Conservation (phyloP, 352 stramenopile species). For the Phytophthora crassamura region DNA sequence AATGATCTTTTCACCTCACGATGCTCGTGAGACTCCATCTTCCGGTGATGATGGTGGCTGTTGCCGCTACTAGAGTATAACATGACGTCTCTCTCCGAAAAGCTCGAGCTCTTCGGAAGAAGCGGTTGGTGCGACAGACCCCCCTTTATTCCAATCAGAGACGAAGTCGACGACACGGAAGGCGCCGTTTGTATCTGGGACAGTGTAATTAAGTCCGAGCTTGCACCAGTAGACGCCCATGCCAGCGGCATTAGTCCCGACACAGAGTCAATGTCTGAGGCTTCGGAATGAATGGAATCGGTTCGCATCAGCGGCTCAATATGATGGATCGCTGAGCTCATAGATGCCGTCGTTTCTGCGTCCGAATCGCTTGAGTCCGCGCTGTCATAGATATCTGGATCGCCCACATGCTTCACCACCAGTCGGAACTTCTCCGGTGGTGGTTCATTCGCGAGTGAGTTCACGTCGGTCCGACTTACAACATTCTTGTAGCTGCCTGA, state of each 20-base stretch:
- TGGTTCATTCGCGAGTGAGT: slow-evolving; percentile 7
- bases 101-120: slow-evolving; percentile 30
- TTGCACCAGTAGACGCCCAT: slow-evolving; percentile 44
- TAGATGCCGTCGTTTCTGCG: slow-evolving; percentile 43
- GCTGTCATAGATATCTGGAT: slow-evolving; percentile 23
- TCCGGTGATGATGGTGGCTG: slow-evolving; percentile 27
- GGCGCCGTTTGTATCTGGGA: slow-evolving; percentile 28
- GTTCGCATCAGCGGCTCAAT: slow-evolving; percentile 48
- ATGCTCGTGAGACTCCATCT: slow-evolving; percentile 9
- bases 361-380: slow-evolving; percentile 46
- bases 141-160: slow-evolving; percentile 30
- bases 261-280: slow-evolving; percentile 72
- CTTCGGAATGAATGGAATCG: slow-evolving; percentile 77
- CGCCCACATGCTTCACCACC: slow-evolving; percentile 31
- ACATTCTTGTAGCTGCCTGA: slow-evolving; percentile 37
- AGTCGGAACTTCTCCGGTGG: slow-evolving; percentile 35
- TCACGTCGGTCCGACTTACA: slow-evolving; percentile 14
- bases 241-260: slow-evolving; percentile 43
- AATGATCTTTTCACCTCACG: slow-evolving; percentile 61
- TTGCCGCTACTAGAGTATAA: slow-evolving; percentile 43
- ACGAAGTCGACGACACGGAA: slow-evolving; percentile 44
- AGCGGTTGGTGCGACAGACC: slow-evolving; percentile 26
- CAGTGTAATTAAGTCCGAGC: slow-evolving; percentile 43
- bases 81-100: slow-evolving; percentile 67
- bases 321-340: slow-evolving; percentile 44